phyloP scores from a whole-genome alignment of 2,329 filamentous ascomycete species.

The Fusarium anguioides region DNA sequence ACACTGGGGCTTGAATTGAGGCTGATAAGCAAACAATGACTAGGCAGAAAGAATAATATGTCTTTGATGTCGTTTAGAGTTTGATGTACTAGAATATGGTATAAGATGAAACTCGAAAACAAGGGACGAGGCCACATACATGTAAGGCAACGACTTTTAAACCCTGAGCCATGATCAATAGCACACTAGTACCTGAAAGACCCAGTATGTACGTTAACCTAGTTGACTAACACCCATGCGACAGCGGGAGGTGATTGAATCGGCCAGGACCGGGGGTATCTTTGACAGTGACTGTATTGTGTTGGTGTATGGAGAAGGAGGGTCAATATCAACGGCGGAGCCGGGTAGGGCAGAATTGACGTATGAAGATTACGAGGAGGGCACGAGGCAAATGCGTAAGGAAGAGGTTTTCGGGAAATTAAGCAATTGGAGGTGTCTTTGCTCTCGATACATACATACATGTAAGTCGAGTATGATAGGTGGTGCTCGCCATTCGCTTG shows the following conservation, averaged over 20 bases:
- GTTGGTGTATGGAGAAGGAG: slow-evolving; percentile 22
- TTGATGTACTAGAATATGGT: slow-evolving; percentile 16
- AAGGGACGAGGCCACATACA: slow-evolving; percentile 37
- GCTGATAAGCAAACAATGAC: background rate
- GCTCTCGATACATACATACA: background rate
- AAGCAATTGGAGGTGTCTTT: slow-evolving; percentile 19
- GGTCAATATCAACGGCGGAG: slow-evolving; percentile 14
- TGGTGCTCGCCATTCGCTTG: slow-evolving; percentile 4
- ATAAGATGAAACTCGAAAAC: slow-evolving; percentile 20
- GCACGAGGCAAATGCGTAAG: slow-evolving; percentile 28
- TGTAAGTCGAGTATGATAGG: background rate
- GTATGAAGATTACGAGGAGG: slow-evolving; percentile 41
- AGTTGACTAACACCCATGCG: slow-evolving; percentile 35
- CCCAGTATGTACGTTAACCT: background rate
- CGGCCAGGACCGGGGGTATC: slow-evolving; percentile 36
- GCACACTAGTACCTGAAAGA: slow-evolving; percentile 29
- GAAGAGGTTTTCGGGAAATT: slow-evolving; percentile 5
- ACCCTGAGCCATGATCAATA: slow-evolving; percentile 27
- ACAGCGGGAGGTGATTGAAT: slow-evolving; percentile 39
- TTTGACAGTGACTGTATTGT: slow-evolving; percentile 13
- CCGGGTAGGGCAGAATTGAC: slow-evolving; percentile 43
- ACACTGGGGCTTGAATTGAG: background rate
- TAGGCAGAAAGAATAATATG: slow-evolving; percentile 16
- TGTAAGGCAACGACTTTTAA: slow-evolving; percentile 35
- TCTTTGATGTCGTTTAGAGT: slow-evolving; percentile 7